These are phyloP conservation scores for Bacidia rubella DNA, from an alignment of 495 filamentous ascomycete genomes.

Conservation along the genomic window DNA sequence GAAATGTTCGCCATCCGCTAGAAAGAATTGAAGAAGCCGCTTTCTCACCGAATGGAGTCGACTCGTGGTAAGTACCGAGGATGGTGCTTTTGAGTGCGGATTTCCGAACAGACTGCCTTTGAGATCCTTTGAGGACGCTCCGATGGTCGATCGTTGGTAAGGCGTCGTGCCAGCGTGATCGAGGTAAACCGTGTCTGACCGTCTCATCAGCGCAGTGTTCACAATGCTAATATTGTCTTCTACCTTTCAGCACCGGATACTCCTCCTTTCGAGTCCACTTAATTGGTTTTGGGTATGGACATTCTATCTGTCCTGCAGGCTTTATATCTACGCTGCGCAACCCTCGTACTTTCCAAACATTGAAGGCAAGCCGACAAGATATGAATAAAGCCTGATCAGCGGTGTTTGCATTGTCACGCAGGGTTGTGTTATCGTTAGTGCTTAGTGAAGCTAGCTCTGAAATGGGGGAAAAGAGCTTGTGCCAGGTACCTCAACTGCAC, in stretches of 20 bases:
- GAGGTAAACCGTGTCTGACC: constrained; percentile 41
- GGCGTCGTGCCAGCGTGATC: constrained; percentile 68
- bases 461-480: no score
- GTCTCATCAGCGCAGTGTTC: background rate
- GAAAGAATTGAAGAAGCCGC: constrained; percentile 47
- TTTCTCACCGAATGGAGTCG: constrained; percentile 46
- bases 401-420: no score
- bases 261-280: background rate
- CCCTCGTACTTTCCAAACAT: no score
- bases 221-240: background rate
- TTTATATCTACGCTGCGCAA: background rate
- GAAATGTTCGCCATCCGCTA: constrained; percentile 47
- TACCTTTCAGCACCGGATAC: background rate
- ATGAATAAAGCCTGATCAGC: no score
- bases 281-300: background rate
- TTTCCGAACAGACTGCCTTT: constrained; percentile 53
- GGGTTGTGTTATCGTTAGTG: no score
- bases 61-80: constrained; percentile 47
- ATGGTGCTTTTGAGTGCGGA: constrained; percentile 57
- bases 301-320: background rate
- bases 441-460: no score
- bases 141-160: constrained; percentile 49
- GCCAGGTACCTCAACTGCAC: no score
- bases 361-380: no score
- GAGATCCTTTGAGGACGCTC: constrained; percentile 44